Evolutionary conservation across 1,284 basidiomycete species (phyloP).

Genomic region (Ganoderma resinaceum): DNA sequence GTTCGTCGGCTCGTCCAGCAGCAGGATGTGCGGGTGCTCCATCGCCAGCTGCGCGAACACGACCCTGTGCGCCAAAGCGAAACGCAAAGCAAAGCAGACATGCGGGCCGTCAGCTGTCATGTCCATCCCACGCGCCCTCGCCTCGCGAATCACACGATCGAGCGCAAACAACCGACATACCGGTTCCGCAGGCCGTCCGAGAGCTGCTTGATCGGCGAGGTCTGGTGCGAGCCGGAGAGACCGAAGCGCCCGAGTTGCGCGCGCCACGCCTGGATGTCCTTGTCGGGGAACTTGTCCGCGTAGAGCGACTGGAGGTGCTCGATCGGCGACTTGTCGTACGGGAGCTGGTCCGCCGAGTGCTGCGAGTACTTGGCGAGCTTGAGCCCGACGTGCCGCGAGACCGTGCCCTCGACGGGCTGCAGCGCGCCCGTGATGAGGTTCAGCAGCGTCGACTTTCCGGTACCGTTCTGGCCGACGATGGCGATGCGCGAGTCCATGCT

Average conservation of each 20-base stretch:
- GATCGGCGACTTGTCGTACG: conserved; percentile 91
- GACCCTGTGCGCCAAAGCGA: conserved; percentile 56
- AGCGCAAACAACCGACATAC: conserved; percentile 48
- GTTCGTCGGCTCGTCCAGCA: conserved; percentile 92
- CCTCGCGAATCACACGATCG: neutral
- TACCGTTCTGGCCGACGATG: conserved; percentile 98
- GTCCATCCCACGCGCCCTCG: neutral
- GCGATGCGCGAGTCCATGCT: conserved; percentile 97
- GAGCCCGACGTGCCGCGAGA: conserved; percentile 88
- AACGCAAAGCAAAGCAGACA: conserved; percentile 1
- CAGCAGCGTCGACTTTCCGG: conserved; percentile 97
- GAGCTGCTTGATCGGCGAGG: conserved; percentile 88
- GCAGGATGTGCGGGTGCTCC: conserved; percentile 90
- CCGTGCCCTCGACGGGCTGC: conserved; percentile 84
- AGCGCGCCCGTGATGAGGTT: conserved; percentile 92
- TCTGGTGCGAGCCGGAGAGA: conserved; percentile 93
- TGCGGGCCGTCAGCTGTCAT: neutral
- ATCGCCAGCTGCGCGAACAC: conserved; percentile 93
- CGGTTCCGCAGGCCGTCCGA: conserved; percentile 98
- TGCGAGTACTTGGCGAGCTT: conserved; percentile 99
- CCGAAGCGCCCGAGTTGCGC: conserved; percentile 96
- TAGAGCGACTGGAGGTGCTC: conserved; percentile 94
- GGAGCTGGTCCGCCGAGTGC: conserved; percentile 98
- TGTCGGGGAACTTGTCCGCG: conserved; percentile 89
- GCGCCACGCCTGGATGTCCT: conserved; percentile 93